phyloP scores from a whole-genome alignment of 1,284 basidiomycete genomes.

The Trichosporon sp. region DNA sequence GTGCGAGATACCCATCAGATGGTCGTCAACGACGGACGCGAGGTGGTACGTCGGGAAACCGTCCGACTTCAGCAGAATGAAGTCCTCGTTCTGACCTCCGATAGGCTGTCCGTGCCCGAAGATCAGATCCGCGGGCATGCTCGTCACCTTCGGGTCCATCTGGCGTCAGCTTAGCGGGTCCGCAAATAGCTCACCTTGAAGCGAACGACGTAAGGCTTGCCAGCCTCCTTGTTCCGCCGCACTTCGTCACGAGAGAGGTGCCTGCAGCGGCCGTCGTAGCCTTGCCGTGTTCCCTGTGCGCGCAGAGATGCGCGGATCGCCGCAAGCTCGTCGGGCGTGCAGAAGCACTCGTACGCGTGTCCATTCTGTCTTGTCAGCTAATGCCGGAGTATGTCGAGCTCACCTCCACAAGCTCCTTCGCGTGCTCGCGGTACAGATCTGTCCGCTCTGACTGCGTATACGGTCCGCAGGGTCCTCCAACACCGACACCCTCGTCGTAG shows the following conservation, averaged over 20 bases:
- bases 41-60: slow-evolving; percentile 94
- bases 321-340: slow-evolving; percentile 64
- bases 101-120: slow-evolving; percentile 34
- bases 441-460: slow-evolving; percentile 72
- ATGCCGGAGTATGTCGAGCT: slow-evolving; percentile 18
- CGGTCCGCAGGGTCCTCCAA: slow-evolving; percentile 5
- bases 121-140: slow-evolving; percentile 28
- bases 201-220: slow-evolving; percentile 75
- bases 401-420: slow-evolving; percentile 70
- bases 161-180: slow-evolving; percentile 9
- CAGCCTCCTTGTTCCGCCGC: slow-evolving; percentile 63
- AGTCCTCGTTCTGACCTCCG: slow-evolving; percentile 61
- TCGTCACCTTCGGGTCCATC: slow-evolving; percentile 20
- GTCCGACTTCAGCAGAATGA: slow-evolving; percentile 87
- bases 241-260: slow-evolving; percentile 82
- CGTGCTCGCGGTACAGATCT: slow-evolving; percentile 73
- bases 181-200: slow-evolving; percentile 63
- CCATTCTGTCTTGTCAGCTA: slow-evolving; percentile 57
- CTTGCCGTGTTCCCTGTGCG: slow-evolving; percentile 64
- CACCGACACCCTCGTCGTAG: slow-evolving; percentile 85
- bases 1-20: slow-evolving; percentile 92
- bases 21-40: slow-evolving; percentile 91
- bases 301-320: slow-evolving; percentile 65
- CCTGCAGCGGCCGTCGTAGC: slow-evolving; percentile 81
- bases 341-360: slow-evolving; percentile 94